Percentiles rank a stretch among this genome's conserved stretches.
Evolutionary conservation across 495 filamentous ascomycete species (phyloP).

Genomic region (Neurospora tetrasperma): DNA sequence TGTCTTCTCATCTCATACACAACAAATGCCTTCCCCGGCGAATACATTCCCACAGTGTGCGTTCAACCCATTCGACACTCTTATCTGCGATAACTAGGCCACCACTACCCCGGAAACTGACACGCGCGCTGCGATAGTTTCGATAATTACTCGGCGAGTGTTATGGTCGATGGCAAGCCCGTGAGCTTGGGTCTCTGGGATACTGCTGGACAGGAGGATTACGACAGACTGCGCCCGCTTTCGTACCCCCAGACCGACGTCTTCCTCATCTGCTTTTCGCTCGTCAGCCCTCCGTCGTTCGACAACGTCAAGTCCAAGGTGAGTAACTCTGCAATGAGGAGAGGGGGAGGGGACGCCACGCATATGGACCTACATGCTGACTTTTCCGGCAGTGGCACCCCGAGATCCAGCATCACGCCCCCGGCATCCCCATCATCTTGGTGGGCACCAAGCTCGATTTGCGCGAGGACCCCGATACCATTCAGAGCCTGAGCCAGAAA

Average conservation of each 20-base stretch:
- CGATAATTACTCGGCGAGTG: slow-evolving; percentile 97
- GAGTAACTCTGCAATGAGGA: slow-evolving; percentile 12
- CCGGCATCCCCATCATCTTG: slow-evolving; percentile 89
- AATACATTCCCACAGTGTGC: slow-evolving; percentile 99
- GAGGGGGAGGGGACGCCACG: background rate
- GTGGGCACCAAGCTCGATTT: slow-evolving; percentile 97
- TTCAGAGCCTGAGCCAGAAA: slow-evolving; percentile 66
- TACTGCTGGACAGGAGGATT: slow-evolving; percentile 98
- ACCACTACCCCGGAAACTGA: slow-evolving; percentile 18
- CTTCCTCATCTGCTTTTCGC: slow-evolving; percentile 96
- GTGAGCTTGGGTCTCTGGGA: slow-evolving; percentile 97
- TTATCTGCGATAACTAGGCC: slow-evolving; percentile 51
- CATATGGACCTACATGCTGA: slow-evolving; percentile 9
- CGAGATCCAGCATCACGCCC: slow-evolving; percentile 94
- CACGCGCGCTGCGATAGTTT: slow-evolving; percentile 50
- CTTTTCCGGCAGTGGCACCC: slow-evolving; percentile 65
- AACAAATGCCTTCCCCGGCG: slow-evolving; percentile 96
- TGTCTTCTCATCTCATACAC: slow-evolving; percentile 99
- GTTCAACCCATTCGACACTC: slow-evolving; percentile 24
- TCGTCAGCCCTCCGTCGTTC: slow-evolving; percentile 93
- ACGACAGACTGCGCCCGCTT: slow-evolving; percentile 88
- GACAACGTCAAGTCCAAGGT: slow-evolving; percentile 97
- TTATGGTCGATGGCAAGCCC: slow-evolving; percentile 96
- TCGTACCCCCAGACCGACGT: slow-evolving; percentile 98
- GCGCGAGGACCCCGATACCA: slow-evolving; percentile 76